These are phyloP conservation scores for Cardiospermum halicacabum DNA, from an alignment of 345 rosid species.

Conservation along the genomic window DNA sequence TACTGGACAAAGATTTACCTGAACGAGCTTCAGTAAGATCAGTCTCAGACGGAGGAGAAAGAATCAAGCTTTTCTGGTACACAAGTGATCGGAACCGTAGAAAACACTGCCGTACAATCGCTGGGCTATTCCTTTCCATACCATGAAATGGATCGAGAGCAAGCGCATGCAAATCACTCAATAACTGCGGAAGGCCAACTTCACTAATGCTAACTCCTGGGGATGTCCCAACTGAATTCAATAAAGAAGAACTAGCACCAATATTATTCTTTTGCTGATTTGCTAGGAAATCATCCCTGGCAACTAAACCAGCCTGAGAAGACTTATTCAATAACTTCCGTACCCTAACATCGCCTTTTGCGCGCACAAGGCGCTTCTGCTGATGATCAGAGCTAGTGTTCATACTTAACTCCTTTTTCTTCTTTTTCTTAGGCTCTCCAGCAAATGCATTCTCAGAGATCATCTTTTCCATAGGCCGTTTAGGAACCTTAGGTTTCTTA, in stretches of 20 bases:
- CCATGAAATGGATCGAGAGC: slow-evolving; percentile 74
- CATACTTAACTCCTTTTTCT: slow-evolving; percentile 47
- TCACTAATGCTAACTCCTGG: slow-evolving; percentile 23
- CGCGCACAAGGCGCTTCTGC: slow-evolving; percentile 38
- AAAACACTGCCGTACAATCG: slow-evolving; percentile 49
- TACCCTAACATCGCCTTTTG: slow-evolving; percentile 33
- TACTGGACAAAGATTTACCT: slow-evolving; percentile 25
- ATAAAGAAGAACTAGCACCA: slow-evolving; percentile 15
- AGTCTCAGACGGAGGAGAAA: slow-evolving; percentile 45
- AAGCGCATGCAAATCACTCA: slow-evolving; percentile 66
- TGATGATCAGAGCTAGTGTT: slow-evolving; percentile 38
- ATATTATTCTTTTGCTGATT: slow-evolving; percentile 40
- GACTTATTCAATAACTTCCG: slow-evolving; percentile 30
- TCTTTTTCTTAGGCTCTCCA: slow-evolving; percentile 46
- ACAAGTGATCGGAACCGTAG: slow-evolving; percentile 66
- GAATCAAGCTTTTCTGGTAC: slow-evolving; percentile 74
- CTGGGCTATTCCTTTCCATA: slow-evolving; percentile 41
- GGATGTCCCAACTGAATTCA: slow-evolving; percentile 19
- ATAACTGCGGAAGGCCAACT: slow-evolving; percentile 44
- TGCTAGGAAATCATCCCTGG: slow-evolving; percentile 24
- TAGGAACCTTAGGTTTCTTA: slow-evolving; percentile 49
- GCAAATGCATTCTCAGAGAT: slow-evolving; percentile 31
- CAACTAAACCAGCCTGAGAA: slow-evolving; percentile 26
- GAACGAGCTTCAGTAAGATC: slow-evolving; percentile 31
- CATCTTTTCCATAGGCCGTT: slow-evolving; percentile 42